These are phyloP conservation scores for Staphylotrichum tortipilum DNA, from an alignment of 495 filamentous ascomycete genomes.

Conservation along the genomic window DNA sequence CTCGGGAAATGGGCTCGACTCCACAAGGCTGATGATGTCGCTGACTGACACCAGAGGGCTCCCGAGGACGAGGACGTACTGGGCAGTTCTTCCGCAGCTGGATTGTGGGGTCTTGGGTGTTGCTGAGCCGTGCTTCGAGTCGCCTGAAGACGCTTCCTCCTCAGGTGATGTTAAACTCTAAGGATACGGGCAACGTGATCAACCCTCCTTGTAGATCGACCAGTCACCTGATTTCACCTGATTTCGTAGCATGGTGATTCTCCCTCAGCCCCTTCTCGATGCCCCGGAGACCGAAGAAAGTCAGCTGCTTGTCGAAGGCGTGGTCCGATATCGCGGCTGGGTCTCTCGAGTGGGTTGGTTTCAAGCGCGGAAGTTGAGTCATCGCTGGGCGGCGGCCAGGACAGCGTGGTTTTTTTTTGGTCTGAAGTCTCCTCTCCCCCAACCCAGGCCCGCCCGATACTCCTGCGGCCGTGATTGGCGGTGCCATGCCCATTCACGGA, in stretches of 20 bases:
- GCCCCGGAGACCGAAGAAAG: not conserved
- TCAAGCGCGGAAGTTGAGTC: not conserved
- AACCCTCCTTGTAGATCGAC: not conserved
- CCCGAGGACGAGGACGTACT: no score
- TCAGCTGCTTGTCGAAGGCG: not conserved
- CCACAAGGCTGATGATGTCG: no score
- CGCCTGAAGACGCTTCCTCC: not conserved
- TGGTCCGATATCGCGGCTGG: conserved; percentile 4
- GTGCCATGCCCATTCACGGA: not conserved
- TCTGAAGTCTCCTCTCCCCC: no score
- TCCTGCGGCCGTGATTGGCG: not conserved
- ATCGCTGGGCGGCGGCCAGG: not conserved
- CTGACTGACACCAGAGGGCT: no score
- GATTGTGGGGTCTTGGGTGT: no score
- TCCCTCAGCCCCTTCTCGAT: not conserved
- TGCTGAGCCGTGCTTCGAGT: not conserved
- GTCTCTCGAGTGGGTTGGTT: not conserved
- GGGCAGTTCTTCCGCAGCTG: not conserved
- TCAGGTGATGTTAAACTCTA: not conserved
- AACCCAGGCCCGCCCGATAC: not conserved
- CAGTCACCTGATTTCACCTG: not conserved
- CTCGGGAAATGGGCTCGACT: no score
- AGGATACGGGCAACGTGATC: not conserved
- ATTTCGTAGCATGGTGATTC: not conserved
- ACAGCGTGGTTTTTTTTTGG: not conserved